Evolutionary conservation across 2,329 filamentous ascomycete species (phyloP), one percentile per base, ranked within the genome.

Genomic region (Fusarium circinatum): DNA sequence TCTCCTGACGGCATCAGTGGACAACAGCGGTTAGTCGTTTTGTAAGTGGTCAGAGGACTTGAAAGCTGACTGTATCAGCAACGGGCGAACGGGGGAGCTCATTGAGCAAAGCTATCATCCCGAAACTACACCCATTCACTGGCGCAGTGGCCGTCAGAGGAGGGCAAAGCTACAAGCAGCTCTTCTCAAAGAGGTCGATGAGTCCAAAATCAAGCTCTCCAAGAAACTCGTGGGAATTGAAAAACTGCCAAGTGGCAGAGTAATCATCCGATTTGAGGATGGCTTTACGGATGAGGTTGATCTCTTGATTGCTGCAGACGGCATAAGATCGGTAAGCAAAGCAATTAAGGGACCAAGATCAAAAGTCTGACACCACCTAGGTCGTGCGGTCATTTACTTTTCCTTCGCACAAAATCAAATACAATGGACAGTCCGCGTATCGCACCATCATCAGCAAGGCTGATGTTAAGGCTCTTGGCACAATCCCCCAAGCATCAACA

Each of bases 221-320:
- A 88, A 86, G 59, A 85, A 83, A 57, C 80, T 89, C 6, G 66
- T 77, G 0, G 72, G 69, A 1, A 72, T 89, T 5, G 76, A 83
- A 8, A 79, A 88, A 55, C 67, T 83, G 5, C 74, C 78, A 0
- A 72, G 65, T 20, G 77, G 75, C 1, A 85, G 84, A 8, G 78
- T 87, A 4, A 71, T 79, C 7, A 78, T 89, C 15, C 52, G 64
- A 0, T 89, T 90, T 64, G 80, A 84, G 18, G 86, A 89, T 70
- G 83, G 83, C 8, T 75, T 74, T 9, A 58, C 51, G 2, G 82
- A 82, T 6, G 76, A 81, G 22, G 83, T 83, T 6, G 86, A 88
- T 68, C 75, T 89, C 1, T 81, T 89, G 2, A 82, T 89, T 5
- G 87, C 86, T 1, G 87, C 85, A 9, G 86, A 89, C 73, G 86